phyloP scores from a whole-genome alignment of 1,284 basidiomycete genomes.

The Fomitopsis betulina region DNA sequence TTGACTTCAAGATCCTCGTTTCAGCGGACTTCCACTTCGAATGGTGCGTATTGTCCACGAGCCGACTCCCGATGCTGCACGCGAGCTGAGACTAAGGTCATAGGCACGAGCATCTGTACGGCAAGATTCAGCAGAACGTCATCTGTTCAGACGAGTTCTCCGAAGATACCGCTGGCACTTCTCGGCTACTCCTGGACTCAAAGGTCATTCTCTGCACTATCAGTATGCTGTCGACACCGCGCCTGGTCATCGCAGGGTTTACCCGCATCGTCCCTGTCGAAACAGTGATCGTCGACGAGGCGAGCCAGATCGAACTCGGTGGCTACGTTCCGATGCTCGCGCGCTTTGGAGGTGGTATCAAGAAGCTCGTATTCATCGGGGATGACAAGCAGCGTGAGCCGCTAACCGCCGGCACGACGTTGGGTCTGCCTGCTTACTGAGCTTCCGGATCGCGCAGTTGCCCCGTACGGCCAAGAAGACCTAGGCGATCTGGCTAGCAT shows the following conservation, averaged over 20 bases:
- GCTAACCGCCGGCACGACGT: not conserved
- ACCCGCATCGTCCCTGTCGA: slow-evolving; percentile 34
- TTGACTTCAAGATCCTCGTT: slow-evolving; percentile 37
- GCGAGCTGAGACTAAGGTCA: not conserved
- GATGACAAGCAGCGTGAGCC: slow-evolving; percentile 42
- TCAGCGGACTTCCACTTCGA: slow-evolving; percentile 52
- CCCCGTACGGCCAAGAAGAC: slow-evolving; percentile 42
- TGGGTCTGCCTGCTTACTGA: not conserved
- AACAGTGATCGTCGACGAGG: slow-evolving; percentile 43
- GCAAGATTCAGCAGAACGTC: slow-evolving; percentile 35
- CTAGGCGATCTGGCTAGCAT: slow-evolving; percentile 37
- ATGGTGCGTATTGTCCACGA: slow-evolving; percentile 40
- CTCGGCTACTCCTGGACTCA: slow-evolving; percentile 30
- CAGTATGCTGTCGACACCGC: slow-evolving; percentile 54
- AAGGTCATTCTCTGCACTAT: slow-evolving; percentile 66
- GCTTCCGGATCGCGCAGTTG: slow-evolving; percentile 29
- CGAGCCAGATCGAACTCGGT: slow-evolving; percentile 42
- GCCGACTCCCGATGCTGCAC: no score
- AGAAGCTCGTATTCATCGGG: slow-evolving; percentile 41
- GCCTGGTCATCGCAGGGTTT: slow-evolving; percentile 14
- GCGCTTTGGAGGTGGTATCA: slow-evolving; percentile 22
- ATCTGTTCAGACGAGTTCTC: slow-evolving; percentile 50
- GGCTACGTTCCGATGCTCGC: slow-evolving; percentile 34
- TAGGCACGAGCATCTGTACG: slow-evolving; percentile 73
- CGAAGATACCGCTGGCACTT: slow-evolving; percentile 8